These are phyloP conservation scores for Serendipita vermifera DNA, from an alignment of 768 basidiomycete species.

Conservation along the genomic window DNA sequence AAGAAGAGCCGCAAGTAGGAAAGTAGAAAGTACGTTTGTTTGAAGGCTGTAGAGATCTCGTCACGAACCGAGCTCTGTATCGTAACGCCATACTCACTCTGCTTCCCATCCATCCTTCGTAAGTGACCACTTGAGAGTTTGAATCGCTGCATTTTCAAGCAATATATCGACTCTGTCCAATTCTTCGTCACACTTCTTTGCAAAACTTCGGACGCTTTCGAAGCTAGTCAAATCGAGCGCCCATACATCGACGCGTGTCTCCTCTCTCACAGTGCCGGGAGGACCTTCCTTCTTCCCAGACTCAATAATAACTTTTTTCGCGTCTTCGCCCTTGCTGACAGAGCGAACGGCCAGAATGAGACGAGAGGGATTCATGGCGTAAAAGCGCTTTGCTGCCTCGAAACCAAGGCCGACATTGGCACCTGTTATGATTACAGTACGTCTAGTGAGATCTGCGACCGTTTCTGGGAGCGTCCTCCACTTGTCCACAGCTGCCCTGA, in stretches of 20 bases:
- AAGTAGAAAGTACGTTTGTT: neutral
- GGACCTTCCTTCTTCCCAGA: neutral
- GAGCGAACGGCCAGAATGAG: conserved; percentile 27
- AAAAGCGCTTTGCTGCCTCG: conserved; percentile 21
- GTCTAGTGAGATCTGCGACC: neutral
- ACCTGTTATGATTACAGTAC: conserved; percentile 15
- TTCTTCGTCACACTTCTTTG: conserved; percentile 11
- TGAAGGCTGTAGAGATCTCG: neutral
- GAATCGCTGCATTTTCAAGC: conserved; percentile 12
- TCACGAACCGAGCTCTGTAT: too few relatives aligned
- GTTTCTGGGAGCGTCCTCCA: neutral
- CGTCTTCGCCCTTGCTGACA: conserved; percentile 19
- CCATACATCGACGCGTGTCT: conserved; percentile 10
- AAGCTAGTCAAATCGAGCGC: conserved; percentile 11
- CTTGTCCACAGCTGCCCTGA: too few relatives aligned
- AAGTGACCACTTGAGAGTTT: neutral
- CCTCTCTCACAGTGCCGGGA: neutral
- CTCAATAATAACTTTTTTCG: neutral
- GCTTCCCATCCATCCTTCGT: conserved; percentile 14
- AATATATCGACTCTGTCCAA: conserved; percentile 12
- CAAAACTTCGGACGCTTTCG: conserved; percentile 11
- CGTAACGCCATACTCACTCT: conserved; percentile 8
- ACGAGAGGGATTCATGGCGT: conserved; percentile 22
- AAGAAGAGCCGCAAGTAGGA: neutral
- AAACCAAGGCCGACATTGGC: conserved; percentile 15